A percentile compares a stretch with the other conserved stretches of the same genome.
Evolutionary conservation across 768 basidiomycete species (phyloP).

Genomic region (Gymnopilus dilepis): DNA sequence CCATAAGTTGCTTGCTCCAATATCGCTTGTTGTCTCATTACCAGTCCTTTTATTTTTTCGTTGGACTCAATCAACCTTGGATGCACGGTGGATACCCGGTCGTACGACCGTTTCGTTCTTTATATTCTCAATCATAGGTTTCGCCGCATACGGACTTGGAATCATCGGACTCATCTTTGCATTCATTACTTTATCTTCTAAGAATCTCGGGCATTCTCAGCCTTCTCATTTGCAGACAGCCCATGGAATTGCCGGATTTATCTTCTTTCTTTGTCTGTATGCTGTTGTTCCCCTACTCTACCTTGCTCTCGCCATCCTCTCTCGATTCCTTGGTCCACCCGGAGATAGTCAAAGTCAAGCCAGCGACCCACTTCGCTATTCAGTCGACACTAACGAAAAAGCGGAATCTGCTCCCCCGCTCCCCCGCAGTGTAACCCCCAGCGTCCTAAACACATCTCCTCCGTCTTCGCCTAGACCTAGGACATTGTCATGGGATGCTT

Average conservation of each 20-base stretch:
- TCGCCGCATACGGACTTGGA: slow-evolving; percentile 60
- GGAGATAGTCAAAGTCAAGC: slow-evolving; percentile 17
- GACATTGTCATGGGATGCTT: slow-evolving; percentile 57
- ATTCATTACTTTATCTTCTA: slow-evolving; percentile 59
- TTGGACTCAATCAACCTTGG: slow-evolving; percentile 18
- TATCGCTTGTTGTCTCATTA: slow-evolving; percentile 48
- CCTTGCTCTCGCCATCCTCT: slow-evolving; percentile 26
- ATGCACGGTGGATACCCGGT: slow-evolving; percentile 12
- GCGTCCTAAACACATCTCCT: slow-evolving; percentile 44
- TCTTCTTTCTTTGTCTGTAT: slow-evolving; percentile 68
- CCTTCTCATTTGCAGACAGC: slow-evolving; percentile 52
- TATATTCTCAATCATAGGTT: slow-evolving; percentile 41
- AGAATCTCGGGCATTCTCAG: slow-evolving; percentile 18
- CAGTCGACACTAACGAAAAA: slow-evolving; percentile 37
- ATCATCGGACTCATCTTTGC: slow-evolving; percentile 64
- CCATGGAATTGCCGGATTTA: slow-evolving; percentile 70
- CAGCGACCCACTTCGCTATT: slow-evolving; percentile 24
- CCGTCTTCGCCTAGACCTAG: slow-evolving; percentile 48
- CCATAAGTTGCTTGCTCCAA: slow-evolving; percentile 51
- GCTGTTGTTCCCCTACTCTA: slow-evolving; percentile 50
- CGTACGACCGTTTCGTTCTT: slow-evolving; percentile 33
- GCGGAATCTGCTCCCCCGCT: slow-evolving; percentile 32
- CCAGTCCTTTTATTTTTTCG: slow-evolving; percentile 43
- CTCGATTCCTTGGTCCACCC: background rate
- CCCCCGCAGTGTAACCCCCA: slow-evolving; percentile 39